Conservation (phyloP, 2,329 filamentous ascomycete genomes). For the Magnaporthiopsis incrustans region DNA sequence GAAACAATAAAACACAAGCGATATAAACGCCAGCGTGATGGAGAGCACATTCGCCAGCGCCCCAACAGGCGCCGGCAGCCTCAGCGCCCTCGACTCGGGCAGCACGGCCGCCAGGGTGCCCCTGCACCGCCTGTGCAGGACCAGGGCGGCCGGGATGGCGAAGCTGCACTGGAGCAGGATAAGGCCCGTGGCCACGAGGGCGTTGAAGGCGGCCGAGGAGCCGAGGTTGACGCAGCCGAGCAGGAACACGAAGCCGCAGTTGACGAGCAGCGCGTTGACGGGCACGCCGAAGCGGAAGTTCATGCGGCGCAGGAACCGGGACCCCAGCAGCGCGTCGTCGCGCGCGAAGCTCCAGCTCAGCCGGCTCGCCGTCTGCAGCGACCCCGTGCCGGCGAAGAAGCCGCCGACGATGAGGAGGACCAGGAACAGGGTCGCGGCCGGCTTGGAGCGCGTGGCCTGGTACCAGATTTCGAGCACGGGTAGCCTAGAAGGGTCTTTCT, state of each 20-base stretch:
- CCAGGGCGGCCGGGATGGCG: constrained; percentile 23
- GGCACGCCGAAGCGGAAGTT: neutral
- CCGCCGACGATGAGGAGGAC: constrained; percentile 31
- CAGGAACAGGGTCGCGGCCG: constrained; percentile 25
- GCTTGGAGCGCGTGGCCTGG: constrained; percentile 31
- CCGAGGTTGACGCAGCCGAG: constrained; percentile 35
- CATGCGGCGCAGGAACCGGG: neutral
- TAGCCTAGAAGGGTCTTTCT: constrained; percentile 21
- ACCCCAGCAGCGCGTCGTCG: neutral
- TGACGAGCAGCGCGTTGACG: constrained; percentile 14
- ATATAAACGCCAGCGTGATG: neutral
- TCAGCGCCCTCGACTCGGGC: neutral
- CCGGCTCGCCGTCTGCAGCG: constrained; percentile 32
- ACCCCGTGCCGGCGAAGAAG: constrained; percentile 37
- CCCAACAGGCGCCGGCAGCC: neutral
- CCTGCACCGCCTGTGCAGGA: neutral
- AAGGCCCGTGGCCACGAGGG: constrained; percentile 28
- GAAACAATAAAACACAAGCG: neutral
- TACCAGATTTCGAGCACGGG: constrained; percentile 37
- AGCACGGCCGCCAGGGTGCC: neutral
- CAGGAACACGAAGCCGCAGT: constrained; percentile 26
- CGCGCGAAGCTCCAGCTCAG: constrained; percentile 22
- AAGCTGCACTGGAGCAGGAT: constrained; percentile 38
- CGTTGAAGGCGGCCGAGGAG: constrained; percentile 35
- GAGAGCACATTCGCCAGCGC: neutral